phyloP scores from a whole-genome alignment of 1,284 basidiomycete species.

The Cutaneotrichosporon sp. region DNA sequence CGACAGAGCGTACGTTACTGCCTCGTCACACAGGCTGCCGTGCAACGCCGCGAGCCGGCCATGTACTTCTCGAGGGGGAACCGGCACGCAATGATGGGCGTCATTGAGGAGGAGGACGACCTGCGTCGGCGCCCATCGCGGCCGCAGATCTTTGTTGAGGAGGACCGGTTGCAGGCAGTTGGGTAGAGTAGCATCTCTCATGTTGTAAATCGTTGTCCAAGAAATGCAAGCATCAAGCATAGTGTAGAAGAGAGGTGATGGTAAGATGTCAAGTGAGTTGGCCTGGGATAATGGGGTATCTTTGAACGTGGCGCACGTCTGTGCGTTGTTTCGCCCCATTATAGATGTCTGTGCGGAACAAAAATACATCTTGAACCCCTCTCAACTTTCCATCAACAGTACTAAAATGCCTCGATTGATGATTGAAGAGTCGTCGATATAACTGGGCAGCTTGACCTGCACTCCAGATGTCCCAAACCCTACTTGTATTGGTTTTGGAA shows the following conservation, averaged over 20 bases:
- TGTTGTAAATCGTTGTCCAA: conserved; percentile 9
- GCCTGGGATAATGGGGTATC: background rate
- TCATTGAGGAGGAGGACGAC: conserved; percentile 60
- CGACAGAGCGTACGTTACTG: conserved; percentile 62
- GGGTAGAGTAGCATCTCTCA: conserved; percentile 9
- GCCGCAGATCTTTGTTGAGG: conserved; percentile 15
- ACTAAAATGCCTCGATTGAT: no score
- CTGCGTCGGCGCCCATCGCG: conserved; percentile 6
- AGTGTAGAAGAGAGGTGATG: background rate
- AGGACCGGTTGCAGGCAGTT: conserved; percentile 22
- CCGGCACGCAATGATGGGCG: conserved; percentile 58
- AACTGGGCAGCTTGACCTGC: no score
- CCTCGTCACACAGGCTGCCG: conserved; percentile 61
- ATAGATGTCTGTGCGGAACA: no score
- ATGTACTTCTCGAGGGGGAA: conserved; percentile 65
- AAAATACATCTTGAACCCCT: no score
- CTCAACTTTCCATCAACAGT: no score
- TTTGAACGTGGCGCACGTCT: no score
- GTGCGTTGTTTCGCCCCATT: no score
- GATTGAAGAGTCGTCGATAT: no score
- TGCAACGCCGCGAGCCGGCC: conserved; percentile 57
- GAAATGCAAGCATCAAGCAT: background rate
- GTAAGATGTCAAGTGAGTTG: background rate
- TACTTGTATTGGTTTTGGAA: no score
- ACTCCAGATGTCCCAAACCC: no score